Evolutionary conservation across 2,329 filamentous ascomycete species (phyloP).

Genomic region (Neopestalotiopsis clavispora): DNA sequence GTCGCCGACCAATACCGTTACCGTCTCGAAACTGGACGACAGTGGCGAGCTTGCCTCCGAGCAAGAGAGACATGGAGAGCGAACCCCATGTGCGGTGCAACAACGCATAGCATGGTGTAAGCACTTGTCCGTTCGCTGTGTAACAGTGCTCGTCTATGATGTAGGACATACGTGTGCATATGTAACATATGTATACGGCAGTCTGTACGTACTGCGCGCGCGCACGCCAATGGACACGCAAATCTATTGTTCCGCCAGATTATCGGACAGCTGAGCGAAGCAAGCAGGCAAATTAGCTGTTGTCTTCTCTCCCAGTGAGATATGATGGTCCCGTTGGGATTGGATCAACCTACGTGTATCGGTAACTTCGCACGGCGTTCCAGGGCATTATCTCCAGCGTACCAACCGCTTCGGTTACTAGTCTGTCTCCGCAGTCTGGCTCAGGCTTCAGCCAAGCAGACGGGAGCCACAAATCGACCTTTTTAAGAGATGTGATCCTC

Average conservation of each 20-base stretch:
- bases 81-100: not conserved
- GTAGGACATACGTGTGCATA: constrained; percentile 1
- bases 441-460: not conserved
- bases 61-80: not conserved
- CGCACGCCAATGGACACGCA: too few species aligned
- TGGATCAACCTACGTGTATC: not conserved
- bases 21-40: not conserved
- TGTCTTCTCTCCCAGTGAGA: too few species aligned
- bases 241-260: too few species aligned
- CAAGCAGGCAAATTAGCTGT: too few species aligned
- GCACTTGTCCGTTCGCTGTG: not conserved
- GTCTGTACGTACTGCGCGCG: too few species aligned
- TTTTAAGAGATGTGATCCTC: not conserved
- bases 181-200: not conserved
- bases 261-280: too few species aligned
- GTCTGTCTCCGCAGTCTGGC: not conserved
- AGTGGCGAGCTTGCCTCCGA: not conserved
- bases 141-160: constrained; percentile 1
- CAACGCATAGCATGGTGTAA: not conserved
- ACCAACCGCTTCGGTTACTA: constrained; percentile 1
- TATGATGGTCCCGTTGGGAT: too few species aligned
- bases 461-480: not conserved
- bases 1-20: not conserved
- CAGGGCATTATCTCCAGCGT: not conserved
- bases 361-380: not conserved